Evolutionary conservation across 2,329 filamentous ascomycete species (phyloP).

Genomic region (Colletotrichum graminicola): DNA sequence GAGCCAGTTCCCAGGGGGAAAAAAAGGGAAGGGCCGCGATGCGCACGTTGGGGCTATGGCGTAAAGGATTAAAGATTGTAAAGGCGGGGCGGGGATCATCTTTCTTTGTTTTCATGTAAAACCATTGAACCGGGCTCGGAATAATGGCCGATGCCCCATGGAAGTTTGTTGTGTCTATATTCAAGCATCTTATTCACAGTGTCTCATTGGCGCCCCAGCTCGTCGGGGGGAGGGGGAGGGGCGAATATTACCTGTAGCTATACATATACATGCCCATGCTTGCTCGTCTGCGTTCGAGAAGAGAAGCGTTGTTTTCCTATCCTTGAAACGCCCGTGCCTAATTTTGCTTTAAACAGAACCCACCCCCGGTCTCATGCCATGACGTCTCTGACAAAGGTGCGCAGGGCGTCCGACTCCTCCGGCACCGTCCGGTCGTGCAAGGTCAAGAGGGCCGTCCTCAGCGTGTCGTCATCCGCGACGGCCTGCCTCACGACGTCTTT

Average conservation of each 20-base stretch:
- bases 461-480: constrained; percentile 52
- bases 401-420: constrained; percentile 63
- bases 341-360: background rate
- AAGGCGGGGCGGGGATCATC: constrained; percentile 4
- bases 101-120: constrained; percentile 32
- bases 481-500: constrained; percentile 57
- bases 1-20: background rate
- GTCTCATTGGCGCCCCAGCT: background rate
- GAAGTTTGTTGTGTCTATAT: constrained; percentile 39
- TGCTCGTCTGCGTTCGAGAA: background rate
- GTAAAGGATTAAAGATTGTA: constrained; percentile 38
- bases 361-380: constrained; percentile 46
- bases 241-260: background rate
- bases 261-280: background rate
- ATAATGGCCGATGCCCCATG: constrained; percentile 16
- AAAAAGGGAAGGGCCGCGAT: background rate
- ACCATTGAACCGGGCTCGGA: constrained; percentile 29
- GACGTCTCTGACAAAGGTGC: constrained; percentile 58
- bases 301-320: background rate
- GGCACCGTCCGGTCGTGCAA: constrained; percentile 64
- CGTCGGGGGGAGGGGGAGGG: too few relatives aligned
- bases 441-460: constrained; percentile 55
- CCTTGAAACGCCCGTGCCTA: constrained; percentile 18
- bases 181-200: constrained; percentile 21
- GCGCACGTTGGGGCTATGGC: constrained; percentile 19